Evolutionary conservation across 768 basidiomycete species (phyloP).

Genomic region (Boletus rex-veris): DNA sequence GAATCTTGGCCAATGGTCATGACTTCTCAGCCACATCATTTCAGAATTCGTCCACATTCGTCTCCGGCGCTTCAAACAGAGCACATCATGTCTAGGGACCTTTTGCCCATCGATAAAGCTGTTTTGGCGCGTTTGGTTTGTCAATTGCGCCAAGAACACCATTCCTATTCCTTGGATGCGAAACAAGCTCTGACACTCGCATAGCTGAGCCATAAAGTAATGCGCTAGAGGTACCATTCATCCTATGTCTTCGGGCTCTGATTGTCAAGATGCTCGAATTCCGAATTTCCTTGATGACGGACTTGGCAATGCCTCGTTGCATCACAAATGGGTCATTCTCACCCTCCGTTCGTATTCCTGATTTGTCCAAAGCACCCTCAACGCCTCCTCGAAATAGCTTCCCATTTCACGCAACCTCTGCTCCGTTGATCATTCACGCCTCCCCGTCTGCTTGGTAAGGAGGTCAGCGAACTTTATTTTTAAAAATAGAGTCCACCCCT

Average conservation of each 20-base stretch:
- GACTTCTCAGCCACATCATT: slow-evolving; percentile 6
- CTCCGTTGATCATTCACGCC: slow-evolving; percentile 13
- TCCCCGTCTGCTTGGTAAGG: not conserved
- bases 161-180: not conserved
- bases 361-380: not conserved
- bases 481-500: not conserved
- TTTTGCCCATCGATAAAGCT: slow-evolving; percentile 19
- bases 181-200: not conserved
- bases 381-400: not conserved
- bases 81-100: not conserved
- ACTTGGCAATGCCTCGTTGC: slow-evolving; percentile 17
- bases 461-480: not conserved
- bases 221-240: slow-evolving; percentile 3
- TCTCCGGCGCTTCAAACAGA: slow-evolving; percentile 8
- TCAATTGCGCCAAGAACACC: not conserved
- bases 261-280: not conserved
- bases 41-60: slow-evolving; percentile 1
- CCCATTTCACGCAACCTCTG: not conserved
- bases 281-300: not conserved
- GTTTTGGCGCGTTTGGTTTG: slow-evolving; percentile 10
- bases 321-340: not conserved
- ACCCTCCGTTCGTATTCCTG: not conserved
- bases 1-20: slow-evolving; percentile 8
- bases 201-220: slow-evolving; percentile 1
- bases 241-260: not conserved